These are phyloP conservation scores for Ustilago cynodontis DNA, from an alignment of 1,284 basidiomycete genomes.

Conservation along the genomic window DNA sequence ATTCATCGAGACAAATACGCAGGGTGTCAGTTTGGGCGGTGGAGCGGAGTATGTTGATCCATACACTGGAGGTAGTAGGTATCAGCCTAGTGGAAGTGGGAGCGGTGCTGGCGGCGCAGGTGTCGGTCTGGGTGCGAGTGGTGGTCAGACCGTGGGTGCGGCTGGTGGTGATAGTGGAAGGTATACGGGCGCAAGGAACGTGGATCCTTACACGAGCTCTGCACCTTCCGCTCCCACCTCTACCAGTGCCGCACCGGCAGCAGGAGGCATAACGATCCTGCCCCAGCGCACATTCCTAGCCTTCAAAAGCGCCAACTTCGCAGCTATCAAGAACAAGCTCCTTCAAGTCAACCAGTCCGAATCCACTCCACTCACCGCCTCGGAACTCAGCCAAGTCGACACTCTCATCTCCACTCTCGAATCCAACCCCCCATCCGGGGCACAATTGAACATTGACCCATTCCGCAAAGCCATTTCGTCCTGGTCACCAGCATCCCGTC, in stretches of 20 bases:
- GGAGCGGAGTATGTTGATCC: slow-evolving; percentile 82
- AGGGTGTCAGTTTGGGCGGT: slow-evolving; percentile 76
- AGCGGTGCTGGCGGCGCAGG: neutral
- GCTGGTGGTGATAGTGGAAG: slow-evolving; percentile 55
- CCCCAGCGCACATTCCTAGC: slow-evolving; percentile 72
- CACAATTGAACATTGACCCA: slow-evolving; percentile 35
- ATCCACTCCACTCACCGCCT: slow-evolving; percentile 75
- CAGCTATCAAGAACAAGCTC: slow-evolving; percentile 85
- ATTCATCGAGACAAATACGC: slow-evolving; percentile 93
- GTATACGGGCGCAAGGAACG: slow-evolving; percentile 71
- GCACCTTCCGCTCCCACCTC: slow-evolving; percentile 55
- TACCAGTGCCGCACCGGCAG: neutral
- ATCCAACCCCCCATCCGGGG: slow-evolving; percentile 1
- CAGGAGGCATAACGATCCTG: slow-evolving; percentile 62
- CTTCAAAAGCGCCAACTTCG: slow-evolving; percentile 90
- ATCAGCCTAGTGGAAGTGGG: slow-evolving; percentile 71
- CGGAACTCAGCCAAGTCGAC: slow-evolving; percentile 77
- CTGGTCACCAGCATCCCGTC: slow-evolving; percentile 84
- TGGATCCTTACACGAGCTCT: slow-evolving; percentile 52
- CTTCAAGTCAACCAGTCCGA: slow-evolving; percentile 82
- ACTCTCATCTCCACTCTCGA: slow-evolving; percentile 79
- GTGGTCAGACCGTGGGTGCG: slow-evolving; percentile 53
- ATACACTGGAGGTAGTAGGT: slow-evolving; percentile 85
- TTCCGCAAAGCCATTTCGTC: slow-evolving; percentile 75
- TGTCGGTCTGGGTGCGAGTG: slow-evolving; percentile 55